Evolutionary conservation across 495 filamentous ascomycete species (phyloP), one percentile per base, ranked within the genome.

Genomic region (Penicillium desertorum): DNA sequence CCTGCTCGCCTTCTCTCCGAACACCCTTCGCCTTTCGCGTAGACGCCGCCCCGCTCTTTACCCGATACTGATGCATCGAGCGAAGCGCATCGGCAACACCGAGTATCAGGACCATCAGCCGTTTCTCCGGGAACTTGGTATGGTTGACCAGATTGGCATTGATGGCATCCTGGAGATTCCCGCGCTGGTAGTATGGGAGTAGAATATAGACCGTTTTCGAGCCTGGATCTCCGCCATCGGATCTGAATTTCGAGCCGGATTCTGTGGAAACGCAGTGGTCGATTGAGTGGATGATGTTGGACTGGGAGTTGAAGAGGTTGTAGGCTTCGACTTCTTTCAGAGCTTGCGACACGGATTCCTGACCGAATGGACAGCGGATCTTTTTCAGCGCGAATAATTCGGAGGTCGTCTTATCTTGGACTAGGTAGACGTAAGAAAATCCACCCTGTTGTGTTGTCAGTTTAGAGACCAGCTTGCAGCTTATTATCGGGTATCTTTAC

Each of bases 131-230:
- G 66, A 98, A 97, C 46, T 79, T 82, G n/a, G 89, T 90, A 60
- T 96, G 91, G 71, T 98, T 98, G 78, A 98, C 92, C 48, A 98
- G 74, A 72, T 98, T 98, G 58, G 94, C 94, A 67, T 98, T 98
- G 78, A 98, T 97, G 43, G 93, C 88, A 74, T 98, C 94, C 70
- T 98, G 94, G 27, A 98, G 80, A 65, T 98, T 98, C 19, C 94
- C 94, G 41, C 94, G 79, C 58, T 90, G 82, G 73, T 96, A 98
- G 72, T 98, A 98, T 7, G 94, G 94, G 16, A 98, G 81, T 29
- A 98, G 76, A 58, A 98, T 95, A 66, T 98, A 98, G 20, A 98
- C 94, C 1, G 92, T 98, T 76, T 98, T 98, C 49, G 83, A 85
- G 30, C 81, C 83, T 0, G 83, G 74, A 34, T 85, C 83, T 4